phyloP scores from a whole-genome alignment of 768 basidiomycete species.

The Psilocybe subaeruginosa region DNA sequence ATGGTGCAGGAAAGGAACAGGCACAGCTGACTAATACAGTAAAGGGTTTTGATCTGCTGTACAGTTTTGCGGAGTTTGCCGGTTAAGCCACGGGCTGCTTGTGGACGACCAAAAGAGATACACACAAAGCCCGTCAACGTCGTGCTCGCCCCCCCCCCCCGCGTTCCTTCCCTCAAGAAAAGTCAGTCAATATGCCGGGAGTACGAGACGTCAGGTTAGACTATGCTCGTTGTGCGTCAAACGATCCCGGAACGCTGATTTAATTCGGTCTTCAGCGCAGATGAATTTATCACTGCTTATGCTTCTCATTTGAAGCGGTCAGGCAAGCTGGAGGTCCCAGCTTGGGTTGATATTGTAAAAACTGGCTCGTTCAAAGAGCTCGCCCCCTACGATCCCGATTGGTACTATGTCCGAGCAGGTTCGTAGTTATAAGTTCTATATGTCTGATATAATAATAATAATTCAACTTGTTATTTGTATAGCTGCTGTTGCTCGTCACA shows the following conservation, averaged over 20 bases:
- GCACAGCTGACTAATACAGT: constrained; percentile 20
- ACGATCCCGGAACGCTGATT: constrained; percentile 17
- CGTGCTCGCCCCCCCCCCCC: constrained; percentile 48
- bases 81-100: constrained; percentile 30
- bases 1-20: constrained; percentile 1
- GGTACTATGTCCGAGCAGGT: constrained; percentile 99
- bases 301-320: constrained; percentile 96
- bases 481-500: constrained; percentile 98
- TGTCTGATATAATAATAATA: constrained; percentile 1
- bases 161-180: constrained; percentile 52
- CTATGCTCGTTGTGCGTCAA: constrained; percentile 5
- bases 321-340: constrained; percentile 98
- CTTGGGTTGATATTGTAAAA: constrained; percentile 99
- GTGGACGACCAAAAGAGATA: constrained; percentile 35
- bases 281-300: constrained; percentile 93
- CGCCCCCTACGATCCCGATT: constrained; percentile 98
- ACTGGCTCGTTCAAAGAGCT: constrained; percentile 98
- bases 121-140: constrained; percentile 52
- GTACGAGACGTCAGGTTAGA: constrained; percentile 80
- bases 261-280: constrained; percentile 61
- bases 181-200: constrained; percentile 68
- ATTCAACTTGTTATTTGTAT: constrained; percentile 10
- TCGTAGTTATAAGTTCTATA: constrained; percentile 32
- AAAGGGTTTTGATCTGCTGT: constrained; percentile 30
- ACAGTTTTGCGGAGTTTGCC: constrained; percentile 45